These are phyloP conservation scores for Fistulifera pelliculosa DNA, from an alignment of 108 stramenopile species.

Conservation along the genomic window DNA sequence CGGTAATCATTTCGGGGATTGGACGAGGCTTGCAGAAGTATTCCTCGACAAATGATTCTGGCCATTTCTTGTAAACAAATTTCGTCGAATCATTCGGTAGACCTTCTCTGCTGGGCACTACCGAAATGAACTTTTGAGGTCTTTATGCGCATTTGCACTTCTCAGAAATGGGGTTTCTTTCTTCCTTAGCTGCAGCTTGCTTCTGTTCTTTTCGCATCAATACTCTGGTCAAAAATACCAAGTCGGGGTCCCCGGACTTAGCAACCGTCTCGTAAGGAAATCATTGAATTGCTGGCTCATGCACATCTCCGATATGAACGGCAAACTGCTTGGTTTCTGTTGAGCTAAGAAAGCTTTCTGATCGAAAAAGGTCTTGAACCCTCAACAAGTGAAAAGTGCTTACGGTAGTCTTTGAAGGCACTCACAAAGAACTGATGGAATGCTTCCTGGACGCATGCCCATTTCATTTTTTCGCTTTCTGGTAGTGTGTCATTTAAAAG, in stretches of 20 bases:
- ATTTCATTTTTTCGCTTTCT: slow-evolving; percentile 46
- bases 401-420: slow-evolving; percentile 73
- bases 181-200: slow-evolving; percentile 57
- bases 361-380: slow-evolving; percentile 23
- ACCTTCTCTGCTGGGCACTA: slow-evolving; percentile 40
- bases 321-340: slow-evolving; percentile 53
- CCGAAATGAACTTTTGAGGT: slow-evolving; percentile 54
- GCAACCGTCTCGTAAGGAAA: slow-evolving; percentile 77
- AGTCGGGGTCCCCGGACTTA: slow-evolving; percentile 73
- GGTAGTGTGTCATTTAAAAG: slow-evolving; percentile 19
- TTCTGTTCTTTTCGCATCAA: slow-evolving; percentile 82
- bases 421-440: slow-evolving; percentile 84
- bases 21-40: slow-evolving; percentile 62
- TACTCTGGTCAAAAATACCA: slow-evolving; percentile 82
- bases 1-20: slow-evolving; percentile 71
- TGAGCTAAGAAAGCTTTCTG: slow-evolving; percentile 45
- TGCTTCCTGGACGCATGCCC: slow-evolving; percentile 83
- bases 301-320: slow-evolving; percentile 60
- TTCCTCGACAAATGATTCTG: slow-evolving; percentile 48
- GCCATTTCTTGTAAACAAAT: slow-evolving; percentile 67
- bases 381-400: slow-evolving; percentile 45
- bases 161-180: slow-evolving; percentile 68
- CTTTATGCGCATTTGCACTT: slow-evolving; percentile 71
- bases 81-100: slow-evolving; percentile 11
- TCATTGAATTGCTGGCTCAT: slow-evolving; percentile 83